Evolutionary conservation across 441 rosid species (phyloP), one percentile per base, ranked within the genome.

Genomic region (Corymbia citriodora): DNA sequence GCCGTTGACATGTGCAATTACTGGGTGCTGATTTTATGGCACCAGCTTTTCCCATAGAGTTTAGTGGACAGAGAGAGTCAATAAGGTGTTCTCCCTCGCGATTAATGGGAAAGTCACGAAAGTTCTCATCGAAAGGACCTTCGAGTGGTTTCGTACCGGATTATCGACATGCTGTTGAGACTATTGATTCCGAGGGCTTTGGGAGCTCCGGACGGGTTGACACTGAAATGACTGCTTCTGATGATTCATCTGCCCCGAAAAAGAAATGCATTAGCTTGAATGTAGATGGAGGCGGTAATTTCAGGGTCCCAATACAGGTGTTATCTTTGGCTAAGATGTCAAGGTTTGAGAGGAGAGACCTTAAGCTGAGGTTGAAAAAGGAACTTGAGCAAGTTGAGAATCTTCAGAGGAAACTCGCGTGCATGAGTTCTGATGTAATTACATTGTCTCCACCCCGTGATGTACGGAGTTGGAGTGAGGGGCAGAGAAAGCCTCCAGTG

Each of bases 351-450:
- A 96, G 97, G 92, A 94, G 94, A 92, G 93, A 92, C 91, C 92
- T 96, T 90, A 93, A 91, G 88, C 85, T 90, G 89, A 95, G 93
- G 93, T 93, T 98, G 91, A 93, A 92, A 92, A 91, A 70, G 92
- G 99, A 98, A 92, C 99, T 98, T 91, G 95, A 96, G 91, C 96
- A 95, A 91, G 96, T 96, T 89, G 95, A 94, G 93, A 70, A 89
- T 40, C 95, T 98, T 55, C 95, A 94, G 90, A 95, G 92, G 89
- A 98, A 89, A 92, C 92, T 94, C 90, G 94, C 91, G 52, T 93
- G 92, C 90, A 87, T 94, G 54, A 90, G 92, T 88, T 91, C 97
- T 19, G 93, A 91, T 90, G 90, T 92, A 65, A 92, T 63, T 92
- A 88, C 88, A 49, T 81, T 95, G 27, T 95, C 97, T 2, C 95